Evolutionary conservation across 2,329 filamentous ascomycete species (phyloP), one percentile per base, ranked within the genome.

Genomic region (Fusarium multiceps): DNA sequence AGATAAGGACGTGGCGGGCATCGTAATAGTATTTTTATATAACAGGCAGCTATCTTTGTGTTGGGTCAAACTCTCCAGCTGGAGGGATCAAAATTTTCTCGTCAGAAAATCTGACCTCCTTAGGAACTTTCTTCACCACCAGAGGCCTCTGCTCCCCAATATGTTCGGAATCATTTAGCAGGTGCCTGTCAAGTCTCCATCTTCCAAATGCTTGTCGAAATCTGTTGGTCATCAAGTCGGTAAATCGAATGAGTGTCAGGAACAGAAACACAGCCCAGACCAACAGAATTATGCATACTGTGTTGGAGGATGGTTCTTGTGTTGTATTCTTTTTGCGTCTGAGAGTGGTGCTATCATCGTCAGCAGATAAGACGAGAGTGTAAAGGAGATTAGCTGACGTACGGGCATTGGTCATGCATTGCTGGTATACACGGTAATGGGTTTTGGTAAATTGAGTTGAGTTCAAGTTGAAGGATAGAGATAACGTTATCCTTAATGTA

Each of bases 71-170:
- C 3, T 28, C 49, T 41, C 18, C 27, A 16, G 23, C 32, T 6
- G 16, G 13, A 10, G 49, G 49, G 40, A 51, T 28, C 13, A 16
- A 11, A 7, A 27, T 32, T 6, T n/a, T 21, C 30, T 59, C 53
- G 9, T 60, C 55, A 13, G 50, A 34, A 28, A 66, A 66, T 12
- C 47, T 59, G 32, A 66, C 55, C 16, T 23, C 45, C 40, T 60
- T 66, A 6, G 43, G n/a, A 16, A 48, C 16, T 11, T 32, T 48
- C 16, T 30, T 54, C 2, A 55, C 14, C 3, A 60, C 12, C 3
- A 45, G n/a, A 14, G 30, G 37, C 6, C 14, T n/a, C 3, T 23
- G 11, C 13, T 54, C 37, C 12, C 20, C 20, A 40, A 14, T 9
- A 18, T 20, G 14, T 9, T 60, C 55, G 13, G 20, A 18, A 9